phyloP scores from a whole-genome alignment of 75 land plant genomes.

The Sequoiadendron giganteum region DNA sequence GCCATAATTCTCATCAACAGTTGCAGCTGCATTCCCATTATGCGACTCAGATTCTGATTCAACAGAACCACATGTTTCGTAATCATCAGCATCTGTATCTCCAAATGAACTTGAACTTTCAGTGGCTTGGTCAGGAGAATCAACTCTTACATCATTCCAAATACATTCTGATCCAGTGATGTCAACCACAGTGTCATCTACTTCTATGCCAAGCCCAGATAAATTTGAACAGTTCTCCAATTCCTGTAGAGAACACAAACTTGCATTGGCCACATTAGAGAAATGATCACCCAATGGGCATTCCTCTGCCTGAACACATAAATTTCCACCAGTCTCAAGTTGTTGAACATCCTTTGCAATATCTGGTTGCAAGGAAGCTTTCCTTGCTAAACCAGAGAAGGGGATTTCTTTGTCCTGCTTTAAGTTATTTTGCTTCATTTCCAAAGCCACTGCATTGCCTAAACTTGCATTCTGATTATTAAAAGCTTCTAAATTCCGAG shows the following conservation, averaged over 20 bases:
- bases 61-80: slow-evolving; percentile 15
- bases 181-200: slow-evolving; percentile 9
- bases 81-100: slow-evolving; percentile 12
- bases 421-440: not conserved
- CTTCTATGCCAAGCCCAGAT: not conserved
- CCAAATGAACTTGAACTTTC: slow-evolving; percentile 55
- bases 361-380: not conserved
- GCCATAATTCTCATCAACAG: slow-evolving; percentile 16
- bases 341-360: not conserved
- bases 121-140: slow-evolving; percentile 27
- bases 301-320: not conserved
- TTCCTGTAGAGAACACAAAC: not conserved
- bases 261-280: not conserved
- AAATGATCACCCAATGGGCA: not conserved
- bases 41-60: slow-evolving; percentile 37
- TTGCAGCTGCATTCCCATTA: slow-evolving; percentile 33
- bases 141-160: slow-evolving; percentile 26
- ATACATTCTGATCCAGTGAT: not conserved
- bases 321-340: not conserved
- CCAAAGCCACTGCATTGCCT: not conserved
- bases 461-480: not conserved
- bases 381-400: not conserved
- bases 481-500: not conserved
- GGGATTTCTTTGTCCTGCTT: not conserved
- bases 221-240: not conserved